These are phyloP conservation scores for Penicillium steckii DNA, from an alignment of 495 filamentous ascomycete species.

Conservation along the genomic window DNA sequence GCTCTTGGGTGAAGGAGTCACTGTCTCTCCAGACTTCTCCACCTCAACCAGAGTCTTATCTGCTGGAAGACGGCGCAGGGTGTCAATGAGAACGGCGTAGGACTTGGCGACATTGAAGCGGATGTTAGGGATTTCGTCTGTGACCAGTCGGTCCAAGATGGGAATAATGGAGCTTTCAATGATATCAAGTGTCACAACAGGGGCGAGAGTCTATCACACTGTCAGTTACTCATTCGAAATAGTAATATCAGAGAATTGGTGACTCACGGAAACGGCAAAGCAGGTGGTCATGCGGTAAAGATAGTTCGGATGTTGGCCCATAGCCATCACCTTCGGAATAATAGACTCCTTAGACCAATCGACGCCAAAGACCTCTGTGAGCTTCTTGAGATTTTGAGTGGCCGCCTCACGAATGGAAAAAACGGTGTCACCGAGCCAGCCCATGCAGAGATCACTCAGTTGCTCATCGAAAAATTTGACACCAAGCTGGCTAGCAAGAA, in stretches of 20 bases:
- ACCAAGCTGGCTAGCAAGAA: conserved; percentile 92
- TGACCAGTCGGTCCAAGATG: conserved; percentile 89
- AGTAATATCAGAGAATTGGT: background rate
- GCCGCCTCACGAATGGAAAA: conserved; percentile 98
- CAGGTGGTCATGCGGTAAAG: conserved; percentile 99
- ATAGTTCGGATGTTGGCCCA: conserved; percentile 97
- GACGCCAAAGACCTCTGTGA: conserved; percentile 97
- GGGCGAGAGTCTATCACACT: conserved; percentile 75
- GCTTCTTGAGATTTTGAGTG: conserved; percentile 94
- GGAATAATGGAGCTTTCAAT: conserved; percentile 92
- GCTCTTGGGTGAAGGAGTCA: conserved; percentile 65
- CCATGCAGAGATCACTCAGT: conserved; percentile 92
- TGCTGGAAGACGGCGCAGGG: conserved; percentile 83
- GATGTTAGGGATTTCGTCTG: conserved; percentile 96
- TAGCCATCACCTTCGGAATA: conserved; percentile 96
- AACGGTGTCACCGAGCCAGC: conserved; percentile 98
- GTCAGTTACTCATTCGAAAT: conserved; percentile 29
- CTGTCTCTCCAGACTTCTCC: conserved; percentile 69
- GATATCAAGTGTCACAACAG: conserved; percentile 86
- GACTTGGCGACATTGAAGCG: conserved; percentile 99
- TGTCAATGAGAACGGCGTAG: conserved; percentile 83
- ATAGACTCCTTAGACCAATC: conserved; percentile 98
- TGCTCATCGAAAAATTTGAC: conserved; percentile 99
- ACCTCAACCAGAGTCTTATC: conserved; percentile 81
- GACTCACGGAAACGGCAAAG: conserved; percentile 94